These are phyloP conservation scores for Kwoniella sp. DNA, from an alignment of 768 basidiomycete species.

Conservation along the genomic window DNA sequence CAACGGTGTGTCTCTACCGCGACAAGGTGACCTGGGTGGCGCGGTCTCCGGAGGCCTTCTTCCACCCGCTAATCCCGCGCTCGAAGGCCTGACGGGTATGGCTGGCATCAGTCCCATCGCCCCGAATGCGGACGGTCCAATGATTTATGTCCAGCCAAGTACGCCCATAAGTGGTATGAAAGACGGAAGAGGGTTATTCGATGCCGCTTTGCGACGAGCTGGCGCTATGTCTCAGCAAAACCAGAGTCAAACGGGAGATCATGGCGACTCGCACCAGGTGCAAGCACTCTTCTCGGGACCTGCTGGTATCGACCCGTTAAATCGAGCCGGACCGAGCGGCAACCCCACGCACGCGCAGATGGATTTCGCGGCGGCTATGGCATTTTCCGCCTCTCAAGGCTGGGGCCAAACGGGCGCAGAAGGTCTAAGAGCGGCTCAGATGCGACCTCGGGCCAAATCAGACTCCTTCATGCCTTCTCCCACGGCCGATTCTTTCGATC, in stretches of 20 bases:
- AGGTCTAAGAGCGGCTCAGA: slow-evolving; percentile 7
- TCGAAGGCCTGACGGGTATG: slow-evolving; percentile 40
- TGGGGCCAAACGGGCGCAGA: slow-evolving; percentile 14
- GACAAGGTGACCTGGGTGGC: slow-evolving; percentile 16
- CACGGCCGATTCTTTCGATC: slow-evolving; percentile 19
- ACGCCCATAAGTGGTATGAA: slow-evolving; percentile 43
- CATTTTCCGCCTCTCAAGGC: slow-evolving; percentile 12
- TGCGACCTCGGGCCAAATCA: slow-evolving; percentile 41
- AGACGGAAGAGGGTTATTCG: slow-evolving; percentile 38
- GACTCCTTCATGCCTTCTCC: slow-evolving; percentile 34
- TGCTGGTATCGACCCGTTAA: slow-evolving; percentile 6
- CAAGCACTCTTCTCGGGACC: slow-evolving; percentile 14
- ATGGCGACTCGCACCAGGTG: slow-evolving; percentile 7
- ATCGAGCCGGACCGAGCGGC: neutral
- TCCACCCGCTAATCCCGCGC: slow-evolving; percentile 38
- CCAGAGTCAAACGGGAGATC: slow-evolving; percentile 5
- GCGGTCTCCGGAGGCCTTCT: slow-evolving; percentile 20
- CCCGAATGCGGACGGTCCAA: slow-evolving; percentile 40
- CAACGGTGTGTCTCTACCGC: slow-evolving; percentile 1
- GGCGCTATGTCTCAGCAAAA: slow-evolving; percentile 16
- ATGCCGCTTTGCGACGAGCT: slow-evolving; percentile 32
- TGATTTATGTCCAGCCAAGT: slow-evolving; percentile 44
- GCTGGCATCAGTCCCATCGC: slow-evolving; percentile 44
- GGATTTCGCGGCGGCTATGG: slow-evolving; percentile 22
- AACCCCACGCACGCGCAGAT: neutral